These are phyloP conservation scores for Lactarius deliciosus DNA, from an alignment of 768 basidiomycete species.

Conservation along the genomic window DNA sequence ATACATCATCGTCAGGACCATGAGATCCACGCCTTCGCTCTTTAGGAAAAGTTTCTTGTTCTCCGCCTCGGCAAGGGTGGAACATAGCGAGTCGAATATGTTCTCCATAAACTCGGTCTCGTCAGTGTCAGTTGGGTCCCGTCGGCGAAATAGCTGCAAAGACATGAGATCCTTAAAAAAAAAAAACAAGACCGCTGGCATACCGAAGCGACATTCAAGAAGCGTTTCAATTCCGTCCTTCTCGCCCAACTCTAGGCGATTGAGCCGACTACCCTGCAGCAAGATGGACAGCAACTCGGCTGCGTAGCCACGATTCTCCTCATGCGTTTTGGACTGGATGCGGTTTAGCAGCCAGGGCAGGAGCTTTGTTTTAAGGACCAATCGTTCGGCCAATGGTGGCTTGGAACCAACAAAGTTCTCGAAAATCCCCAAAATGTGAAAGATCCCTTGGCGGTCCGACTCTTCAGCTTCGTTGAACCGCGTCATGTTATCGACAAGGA, in stretches of 20 bases:
- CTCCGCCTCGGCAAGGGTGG: conserved; percentile 71
- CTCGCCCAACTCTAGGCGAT: conserved; percentile 66
- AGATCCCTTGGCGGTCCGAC: conserved; percentile 87
- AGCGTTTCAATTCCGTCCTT: conserved; percentile 75
- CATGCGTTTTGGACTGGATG: conserved; percentile 67
- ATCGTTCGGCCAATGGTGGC: conserved; percentile 64
- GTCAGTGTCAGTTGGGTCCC: conserved; percentile 82
- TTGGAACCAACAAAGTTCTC: conserved; percentile 91
- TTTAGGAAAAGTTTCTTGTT: conserved; percentile 83
- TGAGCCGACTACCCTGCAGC: conserved; percentile 69
- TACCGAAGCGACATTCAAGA: conserved; percentile 80
- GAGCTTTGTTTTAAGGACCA: conserved; percentile 74
- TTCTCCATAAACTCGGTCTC: conserved; percentile 99
- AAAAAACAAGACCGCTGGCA: conserved; percentile 33
- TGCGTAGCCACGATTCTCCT: conserved; percentile 91
- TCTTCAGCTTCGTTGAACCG: conserved; percentile 92
- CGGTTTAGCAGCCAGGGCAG: conserved; percentile 79
- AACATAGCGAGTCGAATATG: conserved; percentile 87
- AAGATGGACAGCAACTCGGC: conserved; percentile 93
- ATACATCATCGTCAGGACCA: conserved; percentile 98
- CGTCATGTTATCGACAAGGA: conserved; percentile 84
- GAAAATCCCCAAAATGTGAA: conserved; percentile 91
- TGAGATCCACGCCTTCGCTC: conserved; percentile 92
- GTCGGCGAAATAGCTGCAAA: conserved; percentile 77
- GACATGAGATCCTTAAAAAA: conserved; percentile 23